Base-by-base conservation (phyloP, 2,329 filamentous ascomycete genomes). In the Pyrenochaeta sp. region DNA sequence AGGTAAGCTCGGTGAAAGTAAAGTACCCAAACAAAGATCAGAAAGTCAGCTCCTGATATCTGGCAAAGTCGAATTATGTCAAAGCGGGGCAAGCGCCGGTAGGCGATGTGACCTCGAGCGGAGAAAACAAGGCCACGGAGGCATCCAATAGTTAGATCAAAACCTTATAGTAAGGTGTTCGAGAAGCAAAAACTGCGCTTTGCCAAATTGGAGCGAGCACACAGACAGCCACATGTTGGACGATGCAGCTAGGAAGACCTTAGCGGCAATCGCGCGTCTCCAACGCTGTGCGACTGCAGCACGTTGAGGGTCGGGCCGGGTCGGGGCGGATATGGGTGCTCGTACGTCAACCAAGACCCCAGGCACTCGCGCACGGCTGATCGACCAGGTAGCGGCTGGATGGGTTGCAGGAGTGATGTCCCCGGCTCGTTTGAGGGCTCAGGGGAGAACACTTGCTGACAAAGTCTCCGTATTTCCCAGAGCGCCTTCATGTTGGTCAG, bases 241-340 rank as follows among this genome's bases (percentile, higher is more conserved):
- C 43, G 49, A 60, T 60, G 57, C 49, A 54, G 48, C 45, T 39
- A 30, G 14, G 12, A 18, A 44, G 23, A 49, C 33, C 39, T 33
- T 30, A 39, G 31, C 21, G 43, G 42, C 45, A 30, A 36, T 50
- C 30, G 44, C 42, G 49, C 47, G 36, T 40, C 45, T 44, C 12
- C 23, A 27, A 56, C 41, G 54, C 45, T 31, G 54, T 63, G 52
- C 45, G 42, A 59, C 49, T 15, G 35, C 62, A 60, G 64, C 51
- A 60, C 59, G 57, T 57, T 63, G 63, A 64, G 66, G 62, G 43
- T 64, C 64, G 68, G 68, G 57, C 66, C 67, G 67, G 64, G 54
- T 64, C 65, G 66, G 68, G 55, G 63, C 67, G 67, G 62, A 56
- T 63, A 60, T 56, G 59, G 51, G 47, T 60, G 50, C 47, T 57